Base-by-base conservation (phyloP, 495 filamentous ascomycete genomes). In the Talaromyces proteolyticus region DNA sequence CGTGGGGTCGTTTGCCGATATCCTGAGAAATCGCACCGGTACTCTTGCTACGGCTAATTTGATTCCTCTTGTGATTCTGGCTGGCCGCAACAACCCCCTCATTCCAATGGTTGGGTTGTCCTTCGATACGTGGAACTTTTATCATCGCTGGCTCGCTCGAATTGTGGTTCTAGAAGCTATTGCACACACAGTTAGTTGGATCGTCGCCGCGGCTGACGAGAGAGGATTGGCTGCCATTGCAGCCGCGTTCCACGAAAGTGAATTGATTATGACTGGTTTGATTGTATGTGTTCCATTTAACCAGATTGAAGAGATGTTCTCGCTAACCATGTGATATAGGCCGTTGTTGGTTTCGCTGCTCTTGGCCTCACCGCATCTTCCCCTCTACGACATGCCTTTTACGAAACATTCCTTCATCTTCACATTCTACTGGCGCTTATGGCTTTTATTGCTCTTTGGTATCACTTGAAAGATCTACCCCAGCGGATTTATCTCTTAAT, bases 371-470 rank as follows among this genome's bases (percentile, higher is more conserved):
- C 79, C 42, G 86, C 91, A 22, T 71, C 84, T 11, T 88, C 88
- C 1, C 79, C 88, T 3, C 57, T 98, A 39, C 82, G 93, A 29
- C 92, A 96, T 65, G 91, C 92, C 16, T 96, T 95, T 67, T 97
- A 98, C 66, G 94, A 97, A 67, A 88, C 86, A 0, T 98, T 97
- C 69, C 73, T 97, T 50, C 82, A 87, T 55, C 57, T 85, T 19
- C 93, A 98, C 65, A 87, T 94, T 54, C 69, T 80, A 20, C 62
- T 91, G 12, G 87, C 81, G 12, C 64, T 80, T 16, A 56, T 86
- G 37, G 65, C 75, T 18, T 77, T 91, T 24, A 77, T 72, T 47
- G 76, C 76, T 56, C 68, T 86, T 1, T 95, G 82, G 77, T 67
- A 89, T 34, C 92, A 97, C 69, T 76, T 85, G 37, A 66, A 80